A percentile compares a stretch with the other conserved stretches of the same genome.
These are phyloP conservation scores for Termitomyces sp. DNA, from an alignment of 768 basidiomycete species.

Conservation along the genomic window DNA sequence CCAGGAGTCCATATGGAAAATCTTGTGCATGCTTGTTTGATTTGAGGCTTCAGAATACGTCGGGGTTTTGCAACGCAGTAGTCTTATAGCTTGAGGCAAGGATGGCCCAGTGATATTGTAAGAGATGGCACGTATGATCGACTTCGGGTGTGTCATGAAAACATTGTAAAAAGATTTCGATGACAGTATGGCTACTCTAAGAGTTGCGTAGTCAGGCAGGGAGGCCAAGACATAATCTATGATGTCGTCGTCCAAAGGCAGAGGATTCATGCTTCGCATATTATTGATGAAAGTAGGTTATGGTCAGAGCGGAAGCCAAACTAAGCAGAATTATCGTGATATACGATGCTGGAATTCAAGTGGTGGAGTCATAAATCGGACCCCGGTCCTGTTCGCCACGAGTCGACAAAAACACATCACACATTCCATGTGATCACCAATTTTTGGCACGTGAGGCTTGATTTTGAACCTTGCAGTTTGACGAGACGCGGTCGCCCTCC, in stretches of 20 bases:
- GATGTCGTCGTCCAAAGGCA: constrained; percentile 25
- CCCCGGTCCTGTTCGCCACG: not conserved
- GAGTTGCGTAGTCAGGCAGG: constrained; percentile 23
- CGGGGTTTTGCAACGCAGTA: constrained; percentile 14
- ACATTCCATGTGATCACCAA: constrained; percentile 4
- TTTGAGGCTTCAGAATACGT: not conserved
- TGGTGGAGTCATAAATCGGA: not conserved
- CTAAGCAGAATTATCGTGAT: not conserved
- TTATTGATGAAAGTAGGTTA: no score
- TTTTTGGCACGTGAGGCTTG: constrained; percentile 2
- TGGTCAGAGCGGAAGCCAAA: not conserved
- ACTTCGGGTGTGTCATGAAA: constrained; percentile 23
- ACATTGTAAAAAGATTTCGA: constrained; percentile 25
- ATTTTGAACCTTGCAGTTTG: not conserved
- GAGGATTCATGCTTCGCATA: constrained; percentile 14
- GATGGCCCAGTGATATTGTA: constrained; percentile 23
- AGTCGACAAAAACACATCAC: not conserved
- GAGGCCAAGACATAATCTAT: constrained; percentile 23
- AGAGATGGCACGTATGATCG: constrained; percentile 24
- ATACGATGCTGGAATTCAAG: not conserved
- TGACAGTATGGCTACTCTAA: constrained; percentile 20
- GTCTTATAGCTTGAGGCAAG: constrained; percentile 24
- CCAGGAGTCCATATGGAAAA: constrained; percentile 2
- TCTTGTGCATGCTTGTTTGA: not conserved
- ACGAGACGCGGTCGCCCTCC: not conserved